Conservation (phyloP, 2,329 filamentous ascomycete species). For the Beauveria varroae region DNA sequence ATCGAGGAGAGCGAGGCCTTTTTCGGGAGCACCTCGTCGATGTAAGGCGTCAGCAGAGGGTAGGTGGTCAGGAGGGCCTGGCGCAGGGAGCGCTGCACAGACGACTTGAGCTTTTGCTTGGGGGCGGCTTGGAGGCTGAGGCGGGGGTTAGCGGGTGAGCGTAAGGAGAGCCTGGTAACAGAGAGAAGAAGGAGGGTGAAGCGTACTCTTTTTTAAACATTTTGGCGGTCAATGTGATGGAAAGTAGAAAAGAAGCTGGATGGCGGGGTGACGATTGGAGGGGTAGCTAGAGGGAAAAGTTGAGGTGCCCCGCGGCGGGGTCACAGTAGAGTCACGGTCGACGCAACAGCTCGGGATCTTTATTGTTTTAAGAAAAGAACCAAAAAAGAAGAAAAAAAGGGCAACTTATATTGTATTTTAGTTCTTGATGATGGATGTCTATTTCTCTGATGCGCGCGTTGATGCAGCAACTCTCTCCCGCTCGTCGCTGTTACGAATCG, state of each 20-base stretch:
- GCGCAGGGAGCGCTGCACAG: conserved; percentile 80
- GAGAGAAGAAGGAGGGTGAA: background rate
- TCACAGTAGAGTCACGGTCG: background rate
- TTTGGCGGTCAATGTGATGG: conserved; percentile 24
- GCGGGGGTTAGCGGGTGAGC: conserved; percentile 15
- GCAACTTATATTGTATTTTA: background rate
- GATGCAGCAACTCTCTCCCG: background rate
- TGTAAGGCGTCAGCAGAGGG: conserved; percentile 76
- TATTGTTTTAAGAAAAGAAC: background rate
- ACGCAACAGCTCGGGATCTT: too few relatives aligned
- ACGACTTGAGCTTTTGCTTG: conserved; percentile 97
- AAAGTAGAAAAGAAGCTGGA: conserved; percentile 11
- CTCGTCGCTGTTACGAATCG: background rate
- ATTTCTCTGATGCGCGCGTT: background rate
- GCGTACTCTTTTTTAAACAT: conserved; percentile 95
- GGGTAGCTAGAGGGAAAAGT: conserved; percentile 7
- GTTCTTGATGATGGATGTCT: too few relatives aligned
- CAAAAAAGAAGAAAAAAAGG: background rate
- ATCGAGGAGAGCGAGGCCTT: conserved; percentile 85
- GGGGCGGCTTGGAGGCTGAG: conserved; percentile 64
- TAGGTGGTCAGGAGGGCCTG: conserved; percentile 76
- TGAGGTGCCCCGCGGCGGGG: conserved; percentile 17
- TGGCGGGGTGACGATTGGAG: conserved; percentile 10
- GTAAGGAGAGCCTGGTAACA: too few relatives aligned
- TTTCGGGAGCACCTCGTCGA: conserved; percentile 92